Base-by-base conservation (phyloP, 2,329 filamentous ascomycete species). In the Exophiala mesophila region DNA sequence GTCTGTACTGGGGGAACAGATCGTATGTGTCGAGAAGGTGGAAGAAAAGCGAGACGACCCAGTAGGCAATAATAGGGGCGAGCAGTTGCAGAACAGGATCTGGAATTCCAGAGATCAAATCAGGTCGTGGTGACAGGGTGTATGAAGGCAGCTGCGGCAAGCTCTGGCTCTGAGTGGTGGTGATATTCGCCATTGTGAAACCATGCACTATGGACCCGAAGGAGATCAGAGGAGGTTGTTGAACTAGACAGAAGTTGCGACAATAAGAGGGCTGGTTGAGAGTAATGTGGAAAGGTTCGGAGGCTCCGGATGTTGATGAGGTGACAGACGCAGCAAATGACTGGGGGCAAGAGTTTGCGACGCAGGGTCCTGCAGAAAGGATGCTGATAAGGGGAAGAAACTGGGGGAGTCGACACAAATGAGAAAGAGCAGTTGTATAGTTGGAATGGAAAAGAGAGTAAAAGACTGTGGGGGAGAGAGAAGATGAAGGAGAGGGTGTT, bases 1-100 rank as follows among this genome's bases (percentile, higher is more conserved):
- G 74, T 50, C 92, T 84, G 68, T 97, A 96, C 58, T 94, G 80
- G 13, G 89, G 83, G 63, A 90, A 94, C 26, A 90, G 70, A 63
- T 96, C 87, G 67, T 82, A 82, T 45, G 81, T 72, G 67, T 98
- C 92, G 59, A 97, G 81, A 55, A 82, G 60, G 71, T 97, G 90
- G 70, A 94, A 98, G 61, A 90, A 68, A 62, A 86, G 67, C 15
- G 90, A 97, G 21, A 94, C 68, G 16, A 70, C 67, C 92, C 92
- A 98, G 74, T 98, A 98, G 44, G 83, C 85, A 56, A 87, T 62
- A 47, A 96, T 76, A 20, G 89, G 89, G 10, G 85, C 70, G 34
- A 89, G 64, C 45, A 94, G 72, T 33, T 85, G 79, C 19, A 95
- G 70, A 65, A 85, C 80, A 59, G 84, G 83, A 68, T 98, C 92